phyloP scores from a whole-genome alignment of 2,329 filamentous ascomycete species.

The Botryosphaeria agaves region DNA sequence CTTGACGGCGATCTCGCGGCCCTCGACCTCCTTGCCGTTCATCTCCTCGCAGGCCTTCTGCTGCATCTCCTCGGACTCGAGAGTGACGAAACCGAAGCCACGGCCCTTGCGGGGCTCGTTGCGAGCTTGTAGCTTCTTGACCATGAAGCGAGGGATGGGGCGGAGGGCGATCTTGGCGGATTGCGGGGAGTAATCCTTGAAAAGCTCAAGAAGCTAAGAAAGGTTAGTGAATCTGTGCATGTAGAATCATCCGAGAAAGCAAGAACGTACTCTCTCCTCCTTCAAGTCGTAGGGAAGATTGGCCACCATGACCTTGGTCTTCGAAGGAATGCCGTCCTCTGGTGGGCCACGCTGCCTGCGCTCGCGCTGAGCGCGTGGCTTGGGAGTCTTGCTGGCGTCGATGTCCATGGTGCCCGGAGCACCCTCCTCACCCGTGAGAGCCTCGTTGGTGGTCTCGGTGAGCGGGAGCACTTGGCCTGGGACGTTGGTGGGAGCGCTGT shows the following conservation, averaged over 20 bases:
- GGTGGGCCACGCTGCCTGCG: constrained; percentile 83
- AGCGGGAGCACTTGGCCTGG: constrained; percentile 32
- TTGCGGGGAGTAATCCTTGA: constrained; percentile 76
- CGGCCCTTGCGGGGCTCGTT: constrained; percentile 97
- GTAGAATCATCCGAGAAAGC: too few relatives aligned
- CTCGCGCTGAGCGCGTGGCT: constrained; percentile 33
- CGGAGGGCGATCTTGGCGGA: constrained; percentile 98
- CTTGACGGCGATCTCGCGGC: constrained; percentile 98
- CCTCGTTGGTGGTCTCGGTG: constrained; percentile 34
- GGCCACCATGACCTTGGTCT: constrained; percentile 99
- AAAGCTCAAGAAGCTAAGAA: constrained; percentile 84
- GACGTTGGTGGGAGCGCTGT: constrained; percentile 29
- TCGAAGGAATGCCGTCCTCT: constrained; percentile 92
- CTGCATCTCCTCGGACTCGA: constrained; percentile 88
- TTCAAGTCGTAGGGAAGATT: constrained; percentile 97
- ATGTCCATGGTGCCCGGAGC: constrained; percentile 23
- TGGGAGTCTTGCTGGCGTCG: constrained; percentile 22
- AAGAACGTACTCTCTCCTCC: constrained; percentile 80
- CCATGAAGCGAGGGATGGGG: constrained; percentile 98
- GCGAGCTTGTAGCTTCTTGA: constrained; percentile 98
- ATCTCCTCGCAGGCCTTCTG: constrained; percentile 95
- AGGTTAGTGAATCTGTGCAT: too few relatives aligned
- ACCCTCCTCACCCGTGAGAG: constrained; percentile 35
- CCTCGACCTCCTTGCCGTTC: constrained; percentile 99
- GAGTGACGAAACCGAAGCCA: constrained; percentile 95